phyloP scores from a whole-genome alignment of 257 asterid genomes.

The Capsicum baccatum region DNA sequence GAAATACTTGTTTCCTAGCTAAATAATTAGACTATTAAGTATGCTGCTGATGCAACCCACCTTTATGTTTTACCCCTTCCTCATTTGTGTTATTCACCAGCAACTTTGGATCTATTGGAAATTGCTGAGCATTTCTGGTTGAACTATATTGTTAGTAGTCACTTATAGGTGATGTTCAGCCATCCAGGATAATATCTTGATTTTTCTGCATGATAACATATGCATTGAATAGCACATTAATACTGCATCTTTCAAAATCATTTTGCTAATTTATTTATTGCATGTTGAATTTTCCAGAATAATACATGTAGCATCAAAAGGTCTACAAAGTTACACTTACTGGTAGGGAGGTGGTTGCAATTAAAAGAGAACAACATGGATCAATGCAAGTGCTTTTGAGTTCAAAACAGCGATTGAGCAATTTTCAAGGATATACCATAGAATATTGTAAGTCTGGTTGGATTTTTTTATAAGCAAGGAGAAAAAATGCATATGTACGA shows the following conservation, averaged over 20 bases:
- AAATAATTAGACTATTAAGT: background rate
- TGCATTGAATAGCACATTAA: background rate
- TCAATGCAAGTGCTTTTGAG: constrained; percentile 85
- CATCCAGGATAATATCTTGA: background rate
- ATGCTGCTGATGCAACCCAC: background rate
- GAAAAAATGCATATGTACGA: constrained; percentile 91
- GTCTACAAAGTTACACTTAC: constrained; percentile 71
- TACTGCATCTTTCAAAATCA: background rate
- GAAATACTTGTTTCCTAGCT: background rate
- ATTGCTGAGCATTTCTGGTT: background rate
- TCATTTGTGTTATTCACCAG: background rate
- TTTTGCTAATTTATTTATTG: background rate
- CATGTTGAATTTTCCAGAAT: constrained; percentile 26
- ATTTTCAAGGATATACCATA: constrained; percentile 87
- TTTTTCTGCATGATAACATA: constrained; percentile 12
- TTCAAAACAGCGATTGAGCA: constrained; percentile 93
- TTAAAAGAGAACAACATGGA: constrained; percentile 90
- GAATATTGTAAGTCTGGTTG: constrained; percentile 87
- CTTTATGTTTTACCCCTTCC: background rate
- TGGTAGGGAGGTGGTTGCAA: constrained; percentile 67
- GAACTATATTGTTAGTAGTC: background rate
- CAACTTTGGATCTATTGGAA: background rate
- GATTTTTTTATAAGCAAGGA: constrained; percentile 90
- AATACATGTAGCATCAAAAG: constrained; percentile 43
- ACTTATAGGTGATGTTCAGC: background rate